Evolutionary conservation across 345 rosid genomes (phyloP), one percentile per base, ranked within the genome.

Genomic region (Salix dunnii): DNA sequence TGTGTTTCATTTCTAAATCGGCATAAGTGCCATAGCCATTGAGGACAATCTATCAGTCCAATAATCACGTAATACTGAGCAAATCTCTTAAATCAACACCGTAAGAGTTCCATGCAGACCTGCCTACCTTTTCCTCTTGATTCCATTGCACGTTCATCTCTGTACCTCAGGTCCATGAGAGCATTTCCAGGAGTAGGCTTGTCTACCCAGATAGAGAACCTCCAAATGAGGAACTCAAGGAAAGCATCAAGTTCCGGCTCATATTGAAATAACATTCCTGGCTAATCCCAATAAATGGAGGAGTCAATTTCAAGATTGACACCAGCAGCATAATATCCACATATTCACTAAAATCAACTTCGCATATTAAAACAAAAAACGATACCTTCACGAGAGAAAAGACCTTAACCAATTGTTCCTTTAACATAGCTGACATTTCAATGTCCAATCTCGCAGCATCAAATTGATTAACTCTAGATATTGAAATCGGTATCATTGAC

Each of bases 171-270:
- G 87, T 96, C 94, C 98, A 94, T 91, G 68, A 96, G 88, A 80
- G 90, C 98, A 79, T 78, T 94, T 62, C 99, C 99, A 0, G 99
- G 99, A 71, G 98, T 92, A n/a, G 99, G 97, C 86, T 96, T 91
- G 85, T 91, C 99, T 68, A 94, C 97, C 99, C 99, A 96, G 79
- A 96, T 91, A 67, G 99, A 96, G 87, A 96, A 96, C 77, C 94
- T 84, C 98, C 99, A 96, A 81, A 96, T 96, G 76, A 96, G 96
- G 85, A 94, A 96, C 94, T 96, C 96, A 68, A 96, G 99, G 85
- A 96, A 96, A 53, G 98, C 98, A 82, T 96, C 97, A 12, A 94
- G 97, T 81, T 96, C 99, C n/a, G 99, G 95, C 84, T 96, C 98
- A 83, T 91, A 94, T 67, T 96, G 99, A 88, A 96, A 96, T 83